These are phyloP conservation scores for Fusarium sp. DNA, from an alignment of 2,329 filamentous ascomycete species.

Conservation along the genomic window DNA sequence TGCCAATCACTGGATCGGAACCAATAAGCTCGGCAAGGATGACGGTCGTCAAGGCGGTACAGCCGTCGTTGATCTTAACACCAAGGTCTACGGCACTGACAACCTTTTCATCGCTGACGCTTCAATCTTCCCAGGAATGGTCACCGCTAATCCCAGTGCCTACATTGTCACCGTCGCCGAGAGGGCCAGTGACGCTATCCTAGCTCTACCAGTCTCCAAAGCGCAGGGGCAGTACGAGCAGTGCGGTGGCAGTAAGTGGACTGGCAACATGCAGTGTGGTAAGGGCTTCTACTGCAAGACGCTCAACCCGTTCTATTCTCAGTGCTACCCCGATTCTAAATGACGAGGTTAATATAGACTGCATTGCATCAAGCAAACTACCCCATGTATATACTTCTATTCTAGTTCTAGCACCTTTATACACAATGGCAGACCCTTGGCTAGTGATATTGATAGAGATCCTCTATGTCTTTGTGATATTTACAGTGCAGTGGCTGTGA, in stretches of 20 bases:
- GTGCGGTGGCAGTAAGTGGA: slow-evolving; percentile 14
- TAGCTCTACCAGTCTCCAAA: slow-evolving; percentile 11
- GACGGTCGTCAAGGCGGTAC: slow-evolving; percentile 10
- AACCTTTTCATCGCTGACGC: slow-evolving; percentile 15
- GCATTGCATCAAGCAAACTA: neutral
- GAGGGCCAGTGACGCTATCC: slow-evolving; percentile 11
- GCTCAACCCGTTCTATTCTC: slow-evolving; percentile 1
- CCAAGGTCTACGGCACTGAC: slow-evolving; percentile 19
- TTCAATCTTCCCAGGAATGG: slow-evolving; percentile 18
- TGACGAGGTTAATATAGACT: neutral
- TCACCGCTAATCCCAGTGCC: slow-evolving; percentile 5
- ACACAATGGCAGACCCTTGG: neutral
- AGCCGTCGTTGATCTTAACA: slow-evolving; percentile 21
- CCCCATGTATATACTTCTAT: neutral
- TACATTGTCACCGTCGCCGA: slow-evolving; percentile 8
- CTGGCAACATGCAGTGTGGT: slow-evolving; percentile 8
- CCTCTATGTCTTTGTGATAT: neutral
- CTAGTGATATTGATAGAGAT: neutral
- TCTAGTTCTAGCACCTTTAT: neutral
- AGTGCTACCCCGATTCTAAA: slow-evolving; percentile 12
- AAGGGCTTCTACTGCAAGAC: slow-evolving; percentile 17
- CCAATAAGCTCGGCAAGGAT: slow-evolving; percentile 19
- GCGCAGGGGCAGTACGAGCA: slow-evolving; percentile 10
- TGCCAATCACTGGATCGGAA: slow-evolving; percentile 23
- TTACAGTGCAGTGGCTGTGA: neutral